Percentiles rank a stretch among this genome's conserved stretches.
phyloP scores from a whole-genome alignment of 2,329 filamentous ascomycete species.

The Fusarium chaquense region DNA sequence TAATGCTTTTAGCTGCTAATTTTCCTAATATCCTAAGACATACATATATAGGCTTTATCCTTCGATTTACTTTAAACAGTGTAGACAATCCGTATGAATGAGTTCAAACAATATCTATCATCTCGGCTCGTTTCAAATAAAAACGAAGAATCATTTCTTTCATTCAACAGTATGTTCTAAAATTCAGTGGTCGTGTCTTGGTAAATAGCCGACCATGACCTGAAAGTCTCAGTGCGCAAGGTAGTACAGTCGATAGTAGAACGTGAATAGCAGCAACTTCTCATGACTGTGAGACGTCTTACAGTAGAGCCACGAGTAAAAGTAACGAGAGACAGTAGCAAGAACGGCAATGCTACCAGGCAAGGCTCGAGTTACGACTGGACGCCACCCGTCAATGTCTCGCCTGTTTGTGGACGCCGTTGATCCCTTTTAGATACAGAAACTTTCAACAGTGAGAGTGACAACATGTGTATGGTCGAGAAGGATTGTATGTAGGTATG shows the following conservation, averaged over 20 bases:
- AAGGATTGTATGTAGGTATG: neutral
- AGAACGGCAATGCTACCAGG: conserved; percentile 9
- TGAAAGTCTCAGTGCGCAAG: neutral
- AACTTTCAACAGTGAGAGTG: neutral
- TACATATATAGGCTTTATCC: no score
- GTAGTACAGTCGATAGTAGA: conserved; percentile 15
- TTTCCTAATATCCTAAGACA: no score
- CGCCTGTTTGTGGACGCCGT: conserved; percentile 27
- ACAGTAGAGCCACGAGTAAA: conserved; percentile 34
- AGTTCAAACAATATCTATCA: no score
- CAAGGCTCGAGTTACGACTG: conserved; percentile 35
- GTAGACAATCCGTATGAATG: no score
- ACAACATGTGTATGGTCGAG: neutral
- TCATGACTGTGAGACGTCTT: conserved; percentile 17
- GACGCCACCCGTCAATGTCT: conserved; percentile 39
- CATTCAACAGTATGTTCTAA: no score
- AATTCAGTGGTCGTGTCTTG: neutral
- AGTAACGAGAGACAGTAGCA: conserved; percentile 30
- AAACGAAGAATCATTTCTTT: neutral
- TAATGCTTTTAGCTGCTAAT: no score
- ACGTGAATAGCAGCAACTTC: conserved; percentile 2
- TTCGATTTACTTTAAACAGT: no score
- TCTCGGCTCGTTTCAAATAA: neutral
- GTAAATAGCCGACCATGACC: conserved; percentile 18
- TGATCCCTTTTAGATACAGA: conserved; percentile 3